phyloP scores from a whole-genome alignment of 768 basidiomycete genomes.

The Boletus coccyginus region DNA sequence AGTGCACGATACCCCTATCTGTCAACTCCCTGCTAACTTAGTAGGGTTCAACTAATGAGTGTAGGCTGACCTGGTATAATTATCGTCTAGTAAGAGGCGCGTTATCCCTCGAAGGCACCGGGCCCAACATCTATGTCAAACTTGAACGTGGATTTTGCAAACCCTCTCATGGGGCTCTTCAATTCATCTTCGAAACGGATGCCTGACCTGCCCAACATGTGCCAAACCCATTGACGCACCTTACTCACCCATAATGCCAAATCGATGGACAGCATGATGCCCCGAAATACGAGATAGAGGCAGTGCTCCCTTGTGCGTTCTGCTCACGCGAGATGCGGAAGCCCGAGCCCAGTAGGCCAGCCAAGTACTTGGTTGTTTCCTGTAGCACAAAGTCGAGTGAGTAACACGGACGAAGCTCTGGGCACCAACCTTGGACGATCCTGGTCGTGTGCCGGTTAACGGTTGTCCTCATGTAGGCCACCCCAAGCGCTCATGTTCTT shows the following conservation, averaged over 20 bases:
- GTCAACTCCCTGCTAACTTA: no score
- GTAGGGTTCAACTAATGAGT: neutral
- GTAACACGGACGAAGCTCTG: neutral
- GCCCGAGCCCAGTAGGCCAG: conserved; percentile 78
- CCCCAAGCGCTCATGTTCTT: conserved; percentile 37
- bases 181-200: no score
- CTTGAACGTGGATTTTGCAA: no score
- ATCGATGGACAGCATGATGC: conserved; percentile 68
- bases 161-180: no score
- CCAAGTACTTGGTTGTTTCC: conserved; percentile 82
- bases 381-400: conserved; percentile 17
- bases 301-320: conserved; percentile 51
- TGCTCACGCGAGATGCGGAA: conserved; percentile 43
- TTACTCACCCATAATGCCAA: no score
- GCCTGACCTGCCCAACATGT: no score
- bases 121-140: no score
- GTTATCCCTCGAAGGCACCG: conserved; percentile 53
- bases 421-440: conserved; percentile 36
- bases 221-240: no score
- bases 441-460: conserved; percentile 8
- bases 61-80: neutral
- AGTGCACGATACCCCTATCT: no score
- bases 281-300: conserved; percentile 60
- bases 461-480: neutral
- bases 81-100: no score